A percentile compares a stretch with the other conserved stretches of the same genome.
phyloP scores from a whole-genome alignment of 192 early-diverging fungal genomes.

The Linderina pennispora region DNA sequence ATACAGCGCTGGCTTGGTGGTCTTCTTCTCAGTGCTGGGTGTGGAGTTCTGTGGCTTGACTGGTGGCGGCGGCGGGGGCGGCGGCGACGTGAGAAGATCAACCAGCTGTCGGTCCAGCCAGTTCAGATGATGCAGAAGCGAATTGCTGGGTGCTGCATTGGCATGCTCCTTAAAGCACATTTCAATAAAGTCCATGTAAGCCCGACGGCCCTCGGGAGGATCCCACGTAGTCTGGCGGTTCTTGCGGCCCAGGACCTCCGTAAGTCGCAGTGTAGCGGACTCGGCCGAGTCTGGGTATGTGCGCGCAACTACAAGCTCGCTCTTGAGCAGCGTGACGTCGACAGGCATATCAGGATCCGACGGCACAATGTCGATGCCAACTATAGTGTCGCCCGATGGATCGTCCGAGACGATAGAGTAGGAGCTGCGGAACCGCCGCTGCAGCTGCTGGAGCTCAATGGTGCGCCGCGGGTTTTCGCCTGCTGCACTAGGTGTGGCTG shows the following conservation, averaged over 20 bases:
- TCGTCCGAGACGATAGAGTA: constrained; percentile 12
- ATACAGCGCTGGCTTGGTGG: background rate
- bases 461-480: constrained; percentile 9
- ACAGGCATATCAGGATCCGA: constrained; percentile 34
- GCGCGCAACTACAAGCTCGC: constrained; percentile 8
- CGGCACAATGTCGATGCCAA: constrained; percentile 24
- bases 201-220: constrained; percentile 8
- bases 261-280: constrained; percentile 12
- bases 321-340: constrained; percentile 26
- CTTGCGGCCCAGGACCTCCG: constrained; percentile 29
- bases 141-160: constrained; percentile 6
- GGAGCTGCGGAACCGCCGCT: constrained; percentile 39
- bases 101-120: constrained; percentile 48
- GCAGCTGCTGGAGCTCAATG: constrained; percentile 35
- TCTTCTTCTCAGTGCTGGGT: background rate
- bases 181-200: constrained; percentile 17
- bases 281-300: constrained; percentile 16
- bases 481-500: background rate
- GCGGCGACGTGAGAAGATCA: constrained; percentile 7
- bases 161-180: constrained; percentile 23
- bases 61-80: constrained; percentile 10
- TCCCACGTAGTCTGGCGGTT: constrained; percentile 27
- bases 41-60: constrained; percentile 17
- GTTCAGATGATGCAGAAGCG: constrained; percentile 45
- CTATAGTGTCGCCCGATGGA: background rate